phyloP scores from a whole-genome alignment of 768 basidiomycete species.

The Russula sp. region DNA sequence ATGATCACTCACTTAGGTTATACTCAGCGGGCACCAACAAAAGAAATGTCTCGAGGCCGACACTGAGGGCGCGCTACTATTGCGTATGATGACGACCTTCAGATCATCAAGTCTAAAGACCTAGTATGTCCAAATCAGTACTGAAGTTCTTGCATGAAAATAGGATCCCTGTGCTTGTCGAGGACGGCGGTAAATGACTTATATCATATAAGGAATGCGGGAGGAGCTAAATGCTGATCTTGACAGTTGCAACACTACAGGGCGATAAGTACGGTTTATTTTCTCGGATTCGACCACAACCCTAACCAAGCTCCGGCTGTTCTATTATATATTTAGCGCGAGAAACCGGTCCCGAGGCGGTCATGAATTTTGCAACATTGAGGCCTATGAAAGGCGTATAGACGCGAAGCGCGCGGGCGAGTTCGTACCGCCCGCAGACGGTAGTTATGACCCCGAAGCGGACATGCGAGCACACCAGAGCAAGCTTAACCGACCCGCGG shows the following conservation, averaged over 20 bases:
- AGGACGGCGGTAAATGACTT: constrained; percentile 14
- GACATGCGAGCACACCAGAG: constrained; percentile 77
- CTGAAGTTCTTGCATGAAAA: constrained; percentile 5
- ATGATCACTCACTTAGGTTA: background rate
- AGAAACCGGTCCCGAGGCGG: too few relatives aligned
- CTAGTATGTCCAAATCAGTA: constrained; percentile 9
- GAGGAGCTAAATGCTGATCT: background rate
- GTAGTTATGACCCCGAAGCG: constrained; percentile 76
- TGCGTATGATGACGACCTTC: constrained; percentile 21
- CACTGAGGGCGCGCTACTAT: background rate
- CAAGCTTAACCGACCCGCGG: constrained; percentile 62
- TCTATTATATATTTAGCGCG: too few relatives aligned
- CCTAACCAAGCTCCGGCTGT: too few relatives aligned
- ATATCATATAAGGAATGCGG: background rate
- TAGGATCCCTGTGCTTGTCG: background rate
- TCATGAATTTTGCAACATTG: constrained; percentile 89
- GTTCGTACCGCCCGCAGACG: constrained; percentile 66
- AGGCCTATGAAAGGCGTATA: constrained; percentile 82
- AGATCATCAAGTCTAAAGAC: constrained; percentile 11
- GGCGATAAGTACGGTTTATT: background rate
- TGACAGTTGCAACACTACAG: constrained; percentile 6
- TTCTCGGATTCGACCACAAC: too few relatives aligned
- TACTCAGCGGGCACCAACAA: background rate
- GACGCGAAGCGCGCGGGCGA: constrained; percentile 79
- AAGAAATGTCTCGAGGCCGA: constrained; percentile 14